These are phyloP conservation scores for Lyophyllum decastes DNA, from an alignment of 768 basidiomycete species.

Conservation along the genomic window DNA sequence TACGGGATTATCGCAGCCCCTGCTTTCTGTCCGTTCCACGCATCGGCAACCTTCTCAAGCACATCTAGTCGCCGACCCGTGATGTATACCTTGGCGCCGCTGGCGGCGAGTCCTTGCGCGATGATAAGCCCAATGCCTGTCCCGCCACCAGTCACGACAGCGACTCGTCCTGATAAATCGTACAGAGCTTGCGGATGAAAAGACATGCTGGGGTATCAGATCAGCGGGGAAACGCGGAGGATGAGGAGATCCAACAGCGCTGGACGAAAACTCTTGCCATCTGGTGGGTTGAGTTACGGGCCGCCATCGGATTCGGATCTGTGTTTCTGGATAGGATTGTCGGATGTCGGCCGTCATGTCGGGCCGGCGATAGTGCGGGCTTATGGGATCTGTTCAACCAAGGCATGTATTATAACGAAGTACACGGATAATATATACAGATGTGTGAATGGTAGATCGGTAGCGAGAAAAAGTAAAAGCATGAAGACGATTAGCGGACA, in stretches of 20 bases:
- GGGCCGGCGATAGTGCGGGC: neutral
- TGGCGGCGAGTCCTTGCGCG: constrained; percentile 69
- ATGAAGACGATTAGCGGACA: neutral
- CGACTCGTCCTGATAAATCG: constrained; percentile 59
- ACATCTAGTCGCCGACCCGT: constrained; percentile 69
- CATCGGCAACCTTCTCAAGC: constrained; percentile 54
- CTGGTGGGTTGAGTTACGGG: neutral
- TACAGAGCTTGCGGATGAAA: constrained; percentile 40
- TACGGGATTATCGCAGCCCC: constrained; percentile 62
- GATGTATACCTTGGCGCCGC: constrained; percentile 82
- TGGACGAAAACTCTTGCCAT: neutral
- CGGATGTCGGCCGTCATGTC: neutral
- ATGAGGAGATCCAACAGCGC: neutral
- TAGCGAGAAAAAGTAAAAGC: too few species aligned
- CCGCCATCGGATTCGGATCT: too few species aligned
- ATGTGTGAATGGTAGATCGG: too few species aligned
- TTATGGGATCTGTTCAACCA: neutral
- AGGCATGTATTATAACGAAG: neutral
- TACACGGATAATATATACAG: neutral
- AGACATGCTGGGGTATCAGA: constrained; percentile 22
- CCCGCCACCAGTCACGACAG: constrained; percentile 55
- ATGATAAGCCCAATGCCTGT: constrained; percentile 66
- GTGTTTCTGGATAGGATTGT: neutral
- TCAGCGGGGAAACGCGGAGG: constrained; percentile 5
- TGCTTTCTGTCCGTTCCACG: constrained; percentile 45